phyloP scores from a whole-genome alignment of 306 rosid genomes.

The Prunus kanzakura region DNA sequence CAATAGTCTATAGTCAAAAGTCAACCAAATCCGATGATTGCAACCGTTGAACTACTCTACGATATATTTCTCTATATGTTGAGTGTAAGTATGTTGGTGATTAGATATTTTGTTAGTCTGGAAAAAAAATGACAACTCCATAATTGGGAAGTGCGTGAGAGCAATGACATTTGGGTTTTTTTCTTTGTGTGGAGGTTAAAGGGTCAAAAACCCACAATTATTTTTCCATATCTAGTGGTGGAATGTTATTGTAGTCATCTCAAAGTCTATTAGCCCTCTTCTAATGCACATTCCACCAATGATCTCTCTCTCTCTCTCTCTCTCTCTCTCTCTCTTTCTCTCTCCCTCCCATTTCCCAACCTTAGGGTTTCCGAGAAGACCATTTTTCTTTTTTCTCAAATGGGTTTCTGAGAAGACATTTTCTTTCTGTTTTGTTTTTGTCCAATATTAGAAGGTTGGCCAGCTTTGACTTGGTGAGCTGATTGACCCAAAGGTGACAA shows the following conservation, averaged over 20 bases:
- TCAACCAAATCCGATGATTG: conserved; percentile 14
- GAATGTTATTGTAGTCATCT: conserved; percentile 60
- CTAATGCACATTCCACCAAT: conserved; percentile 43
- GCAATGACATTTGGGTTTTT: conserved; percentile 10
- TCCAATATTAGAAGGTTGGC: conserved; percentile 26
- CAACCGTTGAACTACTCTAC: not conserved
- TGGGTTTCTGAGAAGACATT: conserved; percentile 31
- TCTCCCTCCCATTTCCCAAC: conserved; percentile 12
- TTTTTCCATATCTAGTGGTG: conserved; percentile 34
- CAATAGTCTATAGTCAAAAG: conserved; percentile 29
- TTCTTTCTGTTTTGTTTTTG: not conserved
- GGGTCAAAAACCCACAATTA: conserved; percentile 50
- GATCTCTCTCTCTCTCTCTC: conserved; percentile 8
- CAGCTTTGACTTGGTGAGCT: conserved; percentile 45
- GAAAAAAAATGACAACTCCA: conserved; percentile 44
- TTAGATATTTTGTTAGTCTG: conserved; percentile 50
- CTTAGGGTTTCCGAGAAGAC: conserved; percentile 32
- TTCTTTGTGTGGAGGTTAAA: conserved; percentile 45
- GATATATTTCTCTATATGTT: conserved; percentile 7
- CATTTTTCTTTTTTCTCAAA: conserved; percentile 1
- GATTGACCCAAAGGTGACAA: conserved; percentile 27
- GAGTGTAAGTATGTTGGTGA: conserved; percentile 9
- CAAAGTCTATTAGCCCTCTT: conserved; percentile 20
- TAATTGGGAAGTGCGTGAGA: conserved; percentile 45
- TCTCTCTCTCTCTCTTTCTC: conserved; percentile 12